phyloP scores from a whole-genome alignment of 108 stramenopile genomes.

The Fistulifera solaris region DNA sequence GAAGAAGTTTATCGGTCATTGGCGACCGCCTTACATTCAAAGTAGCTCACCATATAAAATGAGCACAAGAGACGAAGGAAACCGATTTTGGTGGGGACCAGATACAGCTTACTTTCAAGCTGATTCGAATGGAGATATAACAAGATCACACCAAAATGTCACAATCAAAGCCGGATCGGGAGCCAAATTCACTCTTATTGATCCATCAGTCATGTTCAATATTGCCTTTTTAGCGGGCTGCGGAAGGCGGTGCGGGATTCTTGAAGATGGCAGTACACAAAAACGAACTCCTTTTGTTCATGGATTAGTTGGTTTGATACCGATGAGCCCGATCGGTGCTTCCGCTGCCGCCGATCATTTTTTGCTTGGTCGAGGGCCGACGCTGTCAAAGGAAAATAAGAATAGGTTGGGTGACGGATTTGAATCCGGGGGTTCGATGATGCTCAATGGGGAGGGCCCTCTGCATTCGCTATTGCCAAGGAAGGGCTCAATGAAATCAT shows the following conservation, averaged over 20 bases:
- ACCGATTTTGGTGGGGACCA: conserved; percentile 63
- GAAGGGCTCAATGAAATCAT: conserved; percentile 52
- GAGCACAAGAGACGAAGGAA: background rate
- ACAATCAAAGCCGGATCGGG: conserved; percentile 55
- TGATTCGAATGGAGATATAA: conserved; percentile 47
- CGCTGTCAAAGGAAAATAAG: conserved; percentile 12
- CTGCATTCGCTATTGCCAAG: conserved; percentile 57
- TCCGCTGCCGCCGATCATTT: conserved; percentile 43
- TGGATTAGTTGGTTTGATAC: conserved; percentile 10
- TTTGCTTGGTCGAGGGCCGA: conserved; percentile 32
- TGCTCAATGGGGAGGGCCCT: conserved; percentile 24
- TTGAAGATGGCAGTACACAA: background rate
- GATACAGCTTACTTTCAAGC: conserved; percentile 53
- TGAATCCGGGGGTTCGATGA: conserved; percentile 15
- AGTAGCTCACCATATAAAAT: background rate
- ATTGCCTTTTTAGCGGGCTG: conserved; percentile 60
- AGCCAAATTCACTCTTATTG: conserved; percentile 47
- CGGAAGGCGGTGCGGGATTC: conserved; percentile 47
- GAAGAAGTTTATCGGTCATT: background rate
- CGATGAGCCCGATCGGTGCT: conserved; percentile 57
- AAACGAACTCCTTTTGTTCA: conserved; percentile 9
- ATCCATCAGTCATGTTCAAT: conserved; percentile 55
- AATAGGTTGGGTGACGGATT: conserved; percentile 17
- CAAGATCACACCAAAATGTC: conserved; percentile 64
- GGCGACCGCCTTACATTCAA: conserved; percentile 5